These are phyloP conservation scores for Penicillium sp. DNA, from an alignment of 2,329 filamentous ascomycete species.

Conservation along the genomic window DNA sequence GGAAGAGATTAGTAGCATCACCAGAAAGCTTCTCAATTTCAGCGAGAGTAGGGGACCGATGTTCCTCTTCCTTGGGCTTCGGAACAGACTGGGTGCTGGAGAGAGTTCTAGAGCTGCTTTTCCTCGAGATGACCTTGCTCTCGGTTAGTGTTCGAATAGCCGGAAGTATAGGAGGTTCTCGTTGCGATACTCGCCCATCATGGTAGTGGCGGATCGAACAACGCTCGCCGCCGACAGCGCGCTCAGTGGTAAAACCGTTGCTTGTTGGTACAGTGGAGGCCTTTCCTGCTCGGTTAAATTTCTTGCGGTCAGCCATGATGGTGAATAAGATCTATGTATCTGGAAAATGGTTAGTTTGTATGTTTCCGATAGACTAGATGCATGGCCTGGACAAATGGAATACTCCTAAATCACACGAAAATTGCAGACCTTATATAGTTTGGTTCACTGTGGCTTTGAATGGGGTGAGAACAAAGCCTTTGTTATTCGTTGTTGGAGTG, in stretches of 20 bases:
- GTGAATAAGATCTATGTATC: not conserved
- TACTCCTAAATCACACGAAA: not conserved
- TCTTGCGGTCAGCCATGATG: not conserved
- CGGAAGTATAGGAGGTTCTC: not conserved
- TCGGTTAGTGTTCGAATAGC: not conserved
- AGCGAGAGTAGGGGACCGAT: not conserved
- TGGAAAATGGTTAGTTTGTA: not conserved
- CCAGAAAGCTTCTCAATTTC: not conserved
- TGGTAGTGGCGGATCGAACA: not conserved
- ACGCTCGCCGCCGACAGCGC: not conserved
- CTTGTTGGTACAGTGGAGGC: not conserved
- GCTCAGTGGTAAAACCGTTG: not conserved
- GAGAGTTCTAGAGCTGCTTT: not conserved
- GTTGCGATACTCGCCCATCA: not conserved
- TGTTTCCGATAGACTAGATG: too few species aligned
- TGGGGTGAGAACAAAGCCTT: not conserved
- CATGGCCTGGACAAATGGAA: not conserved
- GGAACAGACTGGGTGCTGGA: not conserved
- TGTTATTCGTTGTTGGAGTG: not conserved
- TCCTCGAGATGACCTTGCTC: not conserved
- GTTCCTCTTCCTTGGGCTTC: not conserved
- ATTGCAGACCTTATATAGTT: not conserved
- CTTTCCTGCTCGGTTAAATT: not conserved
- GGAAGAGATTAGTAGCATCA: not conserved
- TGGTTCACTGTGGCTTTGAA: not conserved